A percentile compares a stretch with the other conserved stretches of the same genome.
Conservation (phyloP, 495 filamentous ascomycete species). For the Talaromyces nanjingensis region DNA sequence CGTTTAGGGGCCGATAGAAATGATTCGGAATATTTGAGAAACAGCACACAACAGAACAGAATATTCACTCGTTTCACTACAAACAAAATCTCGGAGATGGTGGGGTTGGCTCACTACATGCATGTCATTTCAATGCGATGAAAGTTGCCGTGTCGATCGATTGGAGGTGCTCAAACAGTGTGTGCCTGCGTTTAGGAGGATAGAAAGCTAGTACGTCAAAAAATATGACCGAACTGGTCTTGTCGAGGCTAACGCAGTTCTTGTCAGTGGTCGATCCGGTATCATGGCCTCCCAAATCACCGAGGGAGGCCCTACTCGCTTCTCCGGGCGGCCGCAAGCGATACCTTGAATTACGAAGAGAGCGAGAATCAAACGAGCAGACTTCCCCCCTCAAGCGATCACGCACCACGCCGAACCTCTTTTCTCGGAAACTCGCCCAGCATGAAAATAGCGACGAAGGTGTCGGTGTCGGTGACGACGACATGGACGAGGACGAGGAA, state of each 20-base stretch:
- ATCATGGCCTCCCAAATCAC: conserved; percentile 83
- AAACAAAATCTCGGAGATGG: not conserved
- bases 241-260: not conserved
- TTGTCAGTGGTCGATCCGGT: conserved; percentile 34
- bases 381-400: conserved; percentile 57
- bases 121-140: conserved; percentile 4
- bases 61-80: not conserved
- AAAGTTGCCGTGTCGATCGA: not conserved
- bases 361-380: conserved; percentile 45
- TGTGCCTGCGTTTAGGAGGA: not conserved
- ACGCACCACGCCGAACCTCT: conserved; percentile 32
- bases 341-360: conserved; percentile 46
- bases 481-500: conserved; percentile 75
- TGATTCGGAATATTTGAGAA: not conserved
- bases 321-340: conserved; percentile 68
- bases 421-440: conserved; percentile 14
- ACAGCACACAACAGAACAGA: not conserved
- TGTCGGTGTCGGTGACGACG: conserved; percentile 27
- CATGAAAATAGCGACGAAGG: conserved; percentile 27
- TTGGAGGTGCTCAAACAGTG: not conserved
- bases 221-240: too few species aligned
- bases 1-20: not conserved
- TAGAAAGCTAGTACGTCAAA: not conserved
- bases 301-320: conserved; percentile 73
- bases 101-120: not conserved